Conservation (phyloP, 2,329 filamentous ascomycete genomes). For the Pezicula rhizophila region DNA sequence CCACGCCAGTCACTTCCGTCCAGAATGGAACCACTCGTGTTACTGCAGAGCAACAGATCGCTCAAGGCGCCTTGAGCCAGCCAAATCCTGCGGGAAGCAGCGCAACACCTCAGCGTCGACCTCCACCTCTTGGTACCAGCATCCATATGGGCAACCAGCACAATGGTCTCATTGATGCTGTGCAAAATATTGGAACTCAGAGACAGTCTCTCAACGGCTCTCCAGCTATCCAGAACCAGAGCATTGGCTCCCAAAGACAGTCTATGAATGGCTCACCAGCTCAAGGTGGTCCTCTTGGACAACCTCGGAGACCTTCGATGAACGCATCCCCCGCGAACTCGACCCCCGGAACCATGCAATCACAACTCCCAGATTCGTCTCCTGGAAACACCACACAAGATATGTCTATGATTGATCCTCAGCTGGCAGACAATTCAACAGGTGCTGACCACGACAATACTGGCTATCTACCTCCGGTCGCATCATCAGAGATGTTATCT, state of each 20-base stretch:
- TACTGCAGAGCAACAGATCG: conserved; percentile 28
- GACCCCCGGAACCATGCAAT: conserved; percentile 12
- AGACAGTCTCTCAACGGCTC: conserved; percentile 25
- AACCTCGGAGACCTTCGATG: conserved; percentile 14
- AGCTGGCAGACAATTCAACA: conserved; percentile 25
- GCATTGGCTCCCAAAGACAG: conserved; percentile 11
- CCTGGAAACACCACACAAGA: conserved; percentile 20
- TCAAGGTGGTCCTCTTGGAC: conserved; percentile 7
- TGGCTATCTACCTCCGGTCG: conserved; percentile 17
- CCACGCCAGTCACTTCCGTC: conserved; percentile 12
- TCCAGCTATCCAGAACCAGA: conserved; percentile 19
- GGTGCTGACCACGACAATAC: conserved; percentile 12
- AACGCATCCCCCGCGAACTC: conserved; percentile 21
- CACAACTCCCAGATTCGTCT: conserved; percentile 16
- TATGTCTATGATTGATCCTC: conserved; percentile 28
- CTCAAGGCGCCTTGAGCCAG: conserved; percentile 26
- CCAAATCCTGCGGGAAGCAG: conserved; percentile 12
- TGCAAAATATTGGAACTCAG: conserved; percentile 15
- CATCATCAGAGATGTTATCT: conserved; percentile 25
- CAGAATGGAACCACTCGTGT: conserved; percentile 13
- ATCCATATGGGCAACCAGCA: conserved; percentile 24
- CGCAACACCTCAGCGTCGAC: conserved; percentile 24
- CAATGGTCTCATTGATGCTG: conserved; percentile 25
- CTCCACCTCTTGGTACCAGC: conserved; percentile 23
- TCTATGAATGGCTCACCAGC: conserved; percentile 7